Evolutionary conservation across 2,329 filamentous ascomycete species (phyloP).

Genomic region (Aureobasidium zeae): DNA sequence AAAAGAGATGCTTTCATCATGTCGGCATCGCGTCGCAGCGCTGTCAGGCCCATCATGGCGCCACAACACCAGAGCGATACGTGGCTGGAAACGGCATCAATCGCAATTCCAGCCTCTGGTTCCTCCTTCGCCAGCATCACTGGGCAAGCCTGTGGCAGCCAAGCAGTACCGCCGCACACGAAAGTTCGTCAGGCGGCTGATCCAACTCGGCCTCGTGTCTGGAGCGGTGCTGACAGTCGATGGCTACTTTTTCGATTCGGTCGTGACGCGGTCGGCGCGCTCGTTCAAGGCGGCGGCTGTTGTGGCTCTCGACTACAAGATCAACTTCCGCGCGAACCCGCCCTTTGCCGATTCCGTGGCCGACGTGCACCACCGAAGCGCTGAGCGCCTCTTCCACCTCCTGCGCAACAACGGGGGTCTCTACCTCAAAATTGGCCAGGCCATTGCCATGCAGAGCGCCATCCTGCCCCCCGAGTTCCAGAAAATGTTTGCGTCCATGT

Average conservation of each 20-base stretch:
- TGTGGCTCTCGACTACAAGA: conserved; percentile 86
- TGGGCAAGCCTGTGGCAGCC: conserved; percentile 62
- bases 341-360: conserved; percentile 62
- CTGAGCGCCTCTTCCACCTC: conserved; percentile 71
- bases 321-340: conserved; percentile 83
- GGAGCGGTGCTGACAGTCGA: conserved; percentile 62
- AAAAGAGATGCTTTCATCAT: conserved; percentile 13
- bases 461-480: conserved; percentile 90
- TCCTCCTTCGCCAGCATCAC: conserved; percentile 68
- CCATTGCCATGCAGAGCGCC: conserved; percentile 95
- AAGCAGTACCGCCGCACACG: conserved; percentile 61
- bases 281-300: conserved; percentile 74
- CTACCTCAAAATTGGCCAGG: conserved; percentile 96
- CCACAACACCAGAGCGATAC: conserved; percentile 4
- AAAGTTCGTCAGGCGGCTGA: conserved; percentile 67
- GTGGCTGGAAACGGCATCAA: conserved; percentile 18
- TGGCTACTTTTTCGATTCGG: conserved; percentile 65
- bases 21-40: not conserved
- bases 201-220: conserved; percentile 50
- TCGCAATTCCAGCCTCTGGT: conserved; percentile 35
- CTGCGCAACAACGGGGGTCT: conserved; percentile 80
- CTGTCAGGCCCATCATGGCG: not conserved
- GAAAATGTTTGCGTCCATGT: conserved; percentile 93
- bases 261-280: conserved; percentile 65
- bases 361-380: conserved; percentile 74